Base-by-base conservation (phyloP, 2,329 filamentous ascomycete species). In the Orbilia blumenaviensis region DNA sequence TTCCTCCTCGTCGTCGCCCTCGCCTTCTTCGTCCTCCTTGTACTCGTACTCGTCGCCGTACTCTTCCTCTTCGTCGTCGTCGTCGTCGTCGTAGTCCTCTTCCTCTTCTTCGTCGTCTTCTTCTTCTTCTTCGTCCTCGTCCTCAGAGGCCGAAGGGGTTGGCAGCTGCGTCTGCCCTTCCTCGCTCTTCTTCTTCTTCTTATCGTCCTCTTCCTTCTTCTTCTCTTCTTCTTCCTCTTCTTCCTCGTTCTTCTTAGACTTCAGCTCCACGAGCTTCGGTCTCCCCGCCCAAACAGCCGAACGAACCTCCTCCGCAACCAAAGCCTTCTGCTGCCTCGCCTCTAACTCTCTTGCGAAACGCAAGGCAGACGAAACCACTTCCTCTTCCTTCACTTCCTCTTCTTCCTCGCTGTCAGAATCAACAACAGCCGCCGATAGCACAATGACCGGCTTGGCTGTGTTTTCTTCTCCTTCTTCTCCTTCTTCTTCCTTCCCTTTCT, bases 11-110 rank as follows among this genome's bases (percentile, higher is more conserved):
- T 61, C 56, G 14, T 25, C 32, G 25, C 46, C 58, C n/a, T 56
- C 52, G n/a, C 16, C 32, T 38, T n/a, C 18, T 25, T 56, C 52
- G 52, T 56, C 52, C 10, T 23, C 29, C 29, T 8, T 8, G 29
- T 56, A 50, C 60, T 25, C 32, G 25, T 62, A 36, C 18, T n/a
- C 16, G 3, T 50, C 46, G 8, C 32, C n/a, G n/a, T n/a, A n/a
- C n/a, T n/a, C n/a, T n/a, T n/a, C n/a, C n/a, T n/a, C n/a, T n/a
- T 63, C 60, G 60, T 46, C 34, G 23, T 61, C 56, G 14, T 25
- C 32, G 25, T 62, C 58, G 34, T n/a, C 16, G 3, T 50, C 46
- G 8, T 50, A n/a, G n/a, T n/a, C n/a, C n/a, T n/a, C n/a, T n/a
- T 56, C 52, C n/a, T 16, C 32, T 38, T n/a, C 18, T 25, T 56